Evolutionary conservation across 176 grass and related monocot species (phyloP).

Genomic region (Rhynchospora breviuscula): DNA sequence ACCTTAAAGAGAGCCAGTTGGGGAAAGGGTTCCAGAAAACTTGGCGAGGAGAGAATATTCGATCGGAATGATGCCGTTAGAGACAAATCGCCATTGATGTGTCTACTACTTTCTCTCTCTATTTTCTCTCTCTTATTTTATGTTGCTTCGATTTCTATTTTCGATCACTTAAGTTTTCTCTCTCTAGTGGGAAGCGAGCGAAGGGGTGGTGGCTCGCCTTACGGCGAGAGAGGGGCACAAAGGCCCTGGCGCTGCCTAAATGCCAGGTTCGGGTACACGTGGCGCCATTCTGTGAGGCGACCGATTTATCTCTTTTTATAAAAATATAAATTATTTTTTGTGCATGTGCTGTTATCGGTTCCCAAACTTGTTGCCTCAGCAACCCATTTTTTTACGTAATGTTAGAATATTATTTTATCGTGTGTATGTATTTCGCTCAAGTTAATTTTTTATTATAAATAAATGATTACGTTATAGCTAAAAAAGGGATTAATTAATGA

Average conservation of each 20-base stretch:
- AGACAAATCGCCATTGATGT: conserved; percentile 18
- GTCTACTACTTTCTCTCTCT: background rate
- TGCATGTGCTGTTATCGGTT: conserved; percentile 1
- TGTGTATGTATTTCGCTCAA: background rate
- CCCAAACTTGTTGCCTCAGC: background rate
- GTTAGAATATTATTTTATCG: background rate
- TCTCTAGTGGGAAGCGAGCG: background rate
- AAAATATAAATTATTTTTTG: background rate
- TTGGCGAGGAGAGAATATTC: conserved; percentile 4
- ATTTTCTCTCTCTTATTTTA: background rate
- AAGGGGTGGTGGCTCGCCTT: conserved; percentile 14
- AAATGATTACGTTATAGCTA: no score
- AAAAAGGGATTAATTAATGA: no score
- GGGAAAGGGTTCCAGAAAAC: conserved; percentile 14
- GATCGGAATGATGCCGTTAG: background rate
- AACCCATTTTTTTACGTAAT: background rate
- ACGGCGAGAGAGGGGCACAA: conserved; percentile 29
- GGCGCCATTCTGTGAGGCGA: background rate
- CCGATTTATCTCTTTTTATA: conserved; percentile 1
- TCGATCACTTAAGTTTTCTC: background rate
- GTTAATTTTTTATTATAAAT: background rate
- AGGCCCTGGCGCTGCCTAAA: conserved; percentile 15
- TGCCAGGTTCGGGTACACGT: conserved; percentile 29
- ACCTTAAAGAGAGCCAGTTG: background rate
- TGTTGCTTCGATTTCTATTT: background rate